A percentile compares a stretch with the other conserved stretches of the same genome.
These are phyloP conservation scores for Glycine tomentella DNA, from an alignment of 306 rosid genomes.

Conservation along the genomic window DNA sequence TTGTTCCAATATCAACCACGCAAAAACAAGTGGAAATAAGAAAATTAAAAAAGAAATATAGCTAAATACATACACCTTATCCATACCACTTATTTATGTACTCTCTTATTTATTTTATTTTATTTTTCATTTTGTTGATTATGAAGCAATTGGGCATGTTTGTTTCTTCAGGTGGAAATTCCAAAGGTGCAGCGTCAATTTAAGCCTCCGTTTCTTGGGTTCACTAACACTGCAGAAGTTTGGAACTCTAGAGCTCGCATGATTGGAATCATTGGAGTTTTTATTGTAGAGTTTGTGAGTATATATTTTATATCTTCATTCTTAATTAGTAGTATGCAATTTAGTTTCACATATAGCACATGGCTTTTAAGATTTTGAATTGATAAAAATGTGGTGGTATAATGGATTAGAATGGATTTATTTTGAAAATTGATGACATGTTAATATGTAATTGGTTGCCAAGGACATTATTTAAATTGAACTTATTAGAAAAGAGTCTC, in stretches of 20 bases:
- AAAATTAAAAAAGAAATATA: not conserved
- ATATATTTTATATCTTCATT: not conserved
- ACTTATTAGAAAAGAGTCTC: not conserved
- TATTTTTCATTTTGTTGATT: not conserved
- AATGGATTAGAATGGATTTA: not conserved
- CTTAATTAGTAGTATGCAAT: not conserved
- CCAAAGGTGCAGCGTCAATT: slow-evolving; percentile 85
- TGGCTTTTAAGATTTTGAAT: not conserved
- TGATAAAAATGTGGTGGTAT: not conserved
- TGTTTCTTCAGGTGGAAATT: slow-evolving; percentile 65
- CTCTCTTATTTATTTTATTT: too few relatives aligned
- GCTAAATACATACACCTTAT: too few relatives aligned
- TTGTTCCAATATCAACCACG: slow-evolving; percentile 33
- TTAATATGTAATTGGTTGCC: not conserved
- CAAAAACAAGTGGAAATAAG: not conserved
- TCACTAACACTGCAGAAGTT: slow-evolving; percentile 85
- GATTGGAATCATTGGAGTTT: slow-evolving; percentile 89
- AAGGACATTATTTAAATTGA: not conserved
- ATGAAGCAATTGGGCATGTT: slow-evolving; percentile 37
- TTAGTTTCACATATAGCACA: not conserved
- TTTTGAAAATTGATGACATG: slow-evolving; percentile 4
- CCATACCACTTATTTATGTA: not conserved
- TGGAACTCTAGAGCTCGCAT: slow-evolving; percentile 98
- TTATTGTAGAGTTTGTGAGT: slow-evolving; percentile 80
- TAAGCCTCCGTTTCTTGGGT: slow-evolving; percentile 79